Percentiles rank a stretch among this genome's conserved stretches.
These are phyloP conservation scores for Albugo laibachii DNA, from an alignment of 352 stramenopile species.

Conservation along the genomic window DNA sequence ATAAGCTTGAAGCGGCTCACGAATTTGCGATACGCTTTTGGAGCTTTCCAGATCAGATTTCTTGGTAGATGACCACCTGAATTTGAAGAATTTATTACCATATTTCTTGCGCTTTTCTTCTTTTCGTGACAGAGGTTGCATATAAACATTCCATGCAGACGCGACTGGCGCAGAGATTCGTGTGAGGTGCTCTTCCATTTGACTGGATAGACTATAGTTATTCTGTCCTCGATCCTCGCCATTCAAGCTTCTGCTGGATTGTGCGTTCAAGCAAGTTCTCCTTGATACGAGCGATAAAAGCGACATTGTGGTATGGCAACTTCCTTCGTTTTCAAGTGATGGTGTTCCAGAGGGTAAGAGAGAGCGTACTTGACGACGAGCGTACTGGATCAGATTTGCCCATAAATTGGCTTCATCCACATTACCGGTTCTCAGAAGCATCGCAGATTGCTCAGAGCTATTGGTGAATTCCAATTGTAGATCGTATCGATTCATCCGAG, in stretches of 20 bases:
- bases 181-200: neutral
- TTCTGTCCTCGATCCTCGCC: neutral
- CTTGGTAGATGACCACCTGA: neutral
- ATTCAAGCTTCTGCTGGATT: neutral
- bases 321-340: neutral
- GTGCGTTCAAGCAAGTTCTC: neutral
- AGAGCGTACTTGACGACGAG: constrained; percentile 18
- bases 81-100: neutral
- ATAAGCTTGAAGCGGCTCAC: no score
- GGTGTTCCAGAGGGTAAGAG: neutral
- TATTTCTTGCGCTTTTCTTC: neutral
- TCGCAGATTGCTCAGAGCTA: constrained; percentile 13
- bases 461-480: constrained; percentile 46
- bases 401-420: constrained; percentile 39
- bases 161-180: neutral
- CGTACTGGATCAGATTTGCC: constrained; percentile 52
- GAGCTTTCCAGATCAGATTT: no score
- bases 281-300: neutral
- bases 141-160: neutral
- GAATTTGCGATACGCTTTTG: no score
- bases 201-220: neutral
- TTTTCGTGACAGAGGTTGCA: neutral
- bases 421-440: constrained; percentile 39
- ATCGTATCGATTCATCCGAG: constrained; percentile 48
- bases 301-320: neutral